Base-by-base conservation (phyloP, 78 protist species). In the Protostelium mycophagum region DNA sequence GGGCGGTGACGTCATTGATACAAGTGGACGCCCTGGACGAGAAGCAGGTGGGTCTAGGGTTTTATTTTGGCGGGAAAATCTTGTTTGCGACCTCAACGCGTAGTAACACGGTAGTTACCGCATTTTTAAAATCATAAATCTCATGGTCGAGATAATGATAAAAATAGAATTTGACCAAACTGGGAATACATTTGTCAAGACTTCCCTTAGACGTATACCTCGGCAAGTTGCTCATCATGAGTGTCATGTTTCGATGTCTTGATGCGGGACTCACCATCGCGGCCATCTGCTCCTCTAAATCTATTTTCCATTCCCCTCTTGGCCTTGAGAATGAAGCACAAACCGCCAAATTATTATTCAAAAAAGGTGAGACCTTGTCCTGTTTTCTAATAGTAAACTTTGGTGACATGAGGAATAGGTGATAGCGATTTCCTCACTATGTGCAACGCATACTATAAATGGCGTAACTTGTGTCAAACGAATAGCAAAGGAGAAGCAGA, bases 251-350 rank as follows among this genome's bases (percentile, higher is more conserved):
- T 37, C 83, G 93, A 83, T 96, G 98, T 85, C 35, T 97, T 28
- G 97, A 97, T 89, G 97, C 98, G 28, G 91, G 94, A 29, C 91
- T 97, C 51, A 96, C 97, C 1, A 97, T 97, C 87, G 98, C 98
- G 0, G 98, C 98, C 1, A 86, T 91, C 25, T 39, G 94, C 16
- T 39, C 63, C 25, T 91, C 63, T 1, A 94, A 94, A 36, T 73
- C 95, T 35, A 98, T 97, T 29, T 96, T 97, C 90, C 5, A 90
- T n/a, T 10, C 92, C 36, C 94, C 96, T 28, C 28, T 90, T 1
- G 98, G 96, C 37, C 36, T 37, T 16, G 73, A 73, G 85, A 87
- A 16, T 38, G 85, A 28, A 37, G 88, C 28, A 93, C 92, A 35
- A 37, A 90, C 16, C 35, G 29, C 29, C 63, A 35, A 36, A 91